A percentile compares a stretch with the other conserved stretches of the same genome.
Evolutionary conservation across 805 yeast genomes (phyloP).

Genomic region (Candida pseudoglaebosa): DNA sequence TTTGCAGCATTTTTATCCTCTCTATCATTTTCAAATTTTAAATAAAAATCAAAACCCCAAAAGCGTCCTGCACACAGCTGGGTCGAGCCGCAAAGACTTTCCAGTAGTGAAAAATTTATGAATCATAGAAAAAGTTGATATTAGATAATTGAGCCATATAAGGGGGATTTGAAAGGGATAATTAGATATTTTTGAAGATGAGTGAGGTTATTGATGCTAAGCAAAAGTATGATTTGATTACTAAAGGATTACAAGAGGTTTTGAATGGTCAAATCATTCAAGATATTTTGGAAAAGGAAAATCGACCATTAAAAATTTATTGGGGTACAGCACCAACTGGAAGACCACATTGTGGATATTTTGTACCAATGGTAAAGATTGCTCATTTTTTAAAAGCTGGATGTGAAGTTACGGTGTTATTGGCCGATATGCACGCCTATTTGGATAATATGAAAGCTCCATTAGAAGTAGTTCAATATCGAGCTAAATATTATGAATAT

Average conservation of each 20-base stretch:
- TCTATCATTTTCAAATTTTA: neutral
- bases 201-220: slow-evolving; percentile 43
- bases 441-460: slow-evolving; percentile 99
- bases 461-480: slow-evolving; percentile 78
- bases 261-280: slow-evolving; percentile 84
- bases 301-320: slow-evolving; percentile 81
- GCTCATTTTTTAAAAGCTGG: slow-evolving; percentile 96
- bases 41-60: neutral
- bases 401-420: slow-evolving; percentile 83
- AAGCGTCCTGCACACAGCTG: neutral
- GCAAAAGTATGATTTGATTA: slow-evolving; percentile 69
- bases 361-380: slow-evolving; percentile 94
- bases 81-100: no score
- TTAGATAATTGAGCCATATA: no score
- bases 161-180: no score
- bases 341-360: slow-evolving; percentile 96
- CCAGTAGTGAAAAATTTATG: slow-evolving; percentile 2
- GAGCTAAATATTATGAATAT: slow-evolving; percentile 86
- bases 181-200: slow-evolving; percentile 11
- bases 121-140: no score
- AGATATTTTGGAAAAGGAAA: slow-evolving; percentile 72
- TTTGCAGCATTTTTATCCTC: slow-evolving; percentile 1
- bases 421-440: slow-evolving; percentile 96
- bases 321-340: slow-evolving; percentile 99
- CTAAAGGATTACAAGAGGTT: slow-evolving; percentile 87